Conservation (phyloP, 2,329 filamentous ascomycete species). For the Cladosporium colombiae region DNA sequence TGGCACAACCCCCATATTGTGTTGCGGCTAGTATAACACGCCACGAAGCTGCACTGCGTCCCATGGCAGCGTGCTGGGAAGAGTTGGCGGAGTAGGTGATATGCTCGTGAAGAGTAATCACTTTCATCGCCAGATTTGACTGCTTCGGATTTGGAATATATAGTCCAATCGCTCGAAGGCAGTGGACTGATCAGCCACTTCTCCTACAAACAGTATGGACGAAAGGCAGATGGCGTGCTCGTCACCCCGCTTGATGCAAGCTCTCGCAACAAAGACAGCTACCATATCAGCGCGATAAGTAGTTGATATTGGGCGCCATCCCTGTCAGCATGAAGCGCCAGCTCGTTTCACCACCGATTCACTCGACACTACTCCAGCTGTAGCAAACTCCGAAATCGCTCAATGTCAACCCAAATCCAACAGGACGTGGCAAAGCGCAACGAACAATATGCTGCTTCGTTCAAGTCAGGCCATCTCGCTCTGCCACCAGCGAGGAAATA, state of each 20-base stretch:
- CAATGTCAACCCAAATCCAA: constrained; percentile 45
- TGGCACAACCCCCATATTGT: not conserved
- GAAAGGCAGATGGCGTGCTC: not conserved
- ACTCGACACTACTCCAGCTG: not conserved
- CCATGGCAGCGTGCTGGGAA: not conserved
- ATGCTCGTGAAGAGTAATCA: not conserved
- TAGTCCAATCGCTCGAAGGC: not conserved
- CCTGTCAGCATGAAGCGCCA: constrained; percentile 40
- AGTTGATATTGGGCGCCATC: not conserved
- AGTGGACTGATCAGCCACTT: not conserved
- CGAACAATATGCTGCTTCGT: constrained; percentile 57
- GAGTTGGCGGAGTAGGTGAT: not conserved
- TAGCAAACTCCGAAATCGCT: not conserved
- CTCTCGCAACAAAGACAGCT: not conserved
- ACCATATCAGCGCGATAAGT: not conserved
- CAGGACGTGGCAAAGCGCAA: constrained; percentile 60
- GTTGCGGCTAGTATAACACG: not conserved
- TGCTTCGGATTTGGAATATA: not conserved
- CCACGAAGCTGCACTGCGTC: not conserved
- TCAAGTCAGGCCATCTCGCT: constrained; percentile 59
- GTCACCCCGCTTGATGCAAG: constrained; percentile 3
- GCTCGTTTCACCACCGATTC: not conserved
- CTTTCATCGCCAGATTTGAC: not conserved
- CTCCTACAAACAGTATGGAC: not conserved
- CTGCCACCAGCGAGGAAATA: constrained; percentile 59